Percentiles rank a stretch among this genome's conserved stretches.
These are phyloP conservation scores for Phytophthora rubi DNA, from an alignment of 352 stramenopile genomes.

Conservation along the genomic window DNA sequence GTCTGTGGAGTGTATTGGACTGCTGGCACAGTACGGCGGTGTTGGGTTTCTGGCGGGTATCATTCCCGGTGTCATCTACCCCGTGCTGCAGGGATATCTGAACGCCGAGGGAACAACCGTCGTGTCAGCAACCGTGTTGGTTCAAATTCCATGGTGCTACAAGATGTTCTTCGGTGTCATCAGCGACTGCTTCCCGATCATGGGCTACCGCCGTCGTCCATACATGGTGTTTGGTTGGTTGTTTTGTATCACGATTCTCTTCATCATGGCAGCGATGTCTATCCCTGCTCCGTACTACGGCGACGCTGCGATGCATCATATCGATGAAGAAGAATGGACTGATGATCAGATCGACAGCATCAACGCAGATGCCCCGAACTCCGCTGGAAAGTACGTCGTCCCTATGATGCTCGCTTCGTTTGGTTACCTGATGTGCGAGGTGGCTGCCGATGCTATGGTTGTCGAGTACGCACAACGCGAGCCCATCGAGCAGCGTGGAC, in stretches of 20 bases:
- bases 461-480: conserved; percentile 71
- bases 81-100: conserved; percentile 62
- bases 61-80: conserved; percentile 59
- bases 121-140: conserved; percentile 50
- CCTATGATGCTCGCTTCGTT: conserved; percentile 79
- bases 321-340: conserved; percentile 35
- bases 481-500: conserved; percentile 48
- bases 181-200: conserved; percentile 70
- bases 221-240: conserved; percentile 71
- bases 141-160: conserved; percentile 67
- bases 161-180: conserved; percentile 67
- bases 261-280: conserved; percentile 44
- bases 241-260: conserved; percentile 54
- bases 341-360: conserved; percentile 42
- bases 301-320: conserved; percentile 18
- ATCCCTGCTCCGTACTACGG: conserved; percentile 57
- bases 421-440: conserved; percentile 66
- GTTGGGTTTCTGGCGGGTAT: conserved; percentile 60
- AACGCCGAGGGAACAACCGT: conserved; percentile 64
- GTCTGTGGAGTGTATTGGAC: conserved; percentile 3
- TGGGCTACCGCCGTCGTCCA: conserved; percentile 54
- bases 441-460: conserved; percentile 63
- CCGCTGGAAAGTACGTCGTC: conserved; percentile 59
- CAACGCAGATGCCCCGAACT: conserved; percentile 45
- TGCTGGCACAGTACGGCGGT: conserved; percentile 61